Conservation (phyloP, 2,329 filamentous ascomycete genomes). For the Neoarthrinium moseri region DNA sequence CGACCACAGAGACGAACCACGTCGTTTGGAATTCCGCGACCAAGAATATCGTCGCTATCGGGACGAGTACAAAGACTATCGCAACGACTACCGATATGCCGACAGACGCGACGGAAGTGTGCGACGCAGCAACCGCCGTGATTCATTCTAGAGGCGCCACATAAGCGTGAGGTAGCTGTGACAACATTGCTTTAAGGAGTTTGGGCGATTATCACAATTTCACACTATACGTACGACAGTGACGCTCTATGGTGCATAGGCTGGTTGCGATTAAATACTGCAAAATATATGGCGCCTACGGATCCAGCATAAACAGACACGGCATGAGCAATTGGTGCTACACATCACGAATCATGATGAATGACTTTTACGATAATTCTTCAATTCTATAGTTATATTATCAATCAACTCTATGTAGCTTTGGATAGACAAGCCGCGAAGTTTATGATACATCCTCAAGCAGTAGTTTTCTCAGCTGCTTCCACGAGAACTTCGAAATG, state of each 20-base stretch:
- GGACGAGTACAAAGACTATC: slow-evolving; percentile 14
- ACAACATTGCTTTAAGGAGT: no score
- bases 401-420: no score
- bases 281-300: no score
- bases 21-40: slow-evolving; percentile 2
- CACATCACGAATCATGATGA: no score
- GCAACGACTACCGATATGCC: slow-evolving; percentile 14
- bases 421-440: no score
- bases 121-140: slow-evolving; percentile 20
- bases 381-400: not conserved
- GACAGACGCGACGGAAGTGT: slow-evolving; percentile 12
- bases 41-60: slow-evolving; percentile 14
- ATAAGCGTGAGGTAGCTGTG: no score
- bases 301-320: no score
- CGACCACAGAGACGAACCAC: not conserved
- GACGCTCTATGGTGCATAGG: no score
- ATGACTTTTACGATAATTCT: not conserved
- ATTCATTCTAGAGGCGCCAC: slow-evolving; percentile 26
- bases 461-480: slow-evolving; percentile 50
- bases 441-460: not conserved
- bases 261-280: no score
- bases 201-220: no score
- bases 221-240: no score
- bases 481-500: slow-evolving; percentile 74
- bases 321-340: no score